Percentiles rank a stretch among this genome's conserved stretches.
phyloP scores from a whole-genome alignment of 352 stramenopile species.

The Lagenidium giganteum region DNA sequence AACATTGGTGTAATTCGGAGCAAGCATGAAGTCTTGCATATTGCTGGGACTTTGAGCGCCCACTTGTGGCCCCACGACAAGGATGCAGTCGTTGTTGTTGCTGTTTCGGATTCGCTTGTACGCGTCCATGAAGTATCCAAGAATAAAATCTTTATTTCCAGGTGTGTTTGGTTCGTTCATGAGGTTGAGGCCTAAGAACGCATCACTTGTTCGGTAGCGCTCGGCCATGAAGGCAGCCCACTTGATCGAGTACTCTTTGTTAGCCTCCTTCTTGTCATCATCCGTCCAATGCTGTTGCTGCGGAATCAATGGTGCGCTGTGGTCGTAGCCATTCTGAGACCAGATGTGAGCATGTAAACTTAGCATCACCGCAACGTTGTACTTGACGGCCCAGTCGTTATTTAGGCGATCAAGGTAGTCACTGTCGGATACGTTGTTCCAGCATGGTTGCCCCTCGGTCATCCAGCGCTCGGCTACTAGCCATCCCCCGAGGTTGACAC shows the following conservation, averaged over 20 bases:
- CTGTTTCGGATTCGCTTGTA: slow-evolving; percentile 28
- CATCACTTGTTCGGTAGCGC: slow-evolving; percentile 24
- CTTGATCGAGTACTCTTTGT: slow-evolving; percentile 16
- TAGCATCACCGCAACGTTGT: slow-evolving; percentile 40
- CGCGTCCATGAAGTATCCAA: slow-evolving; percentile 28
- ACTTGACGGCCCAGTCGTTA: slow-evolving; percentile 29
- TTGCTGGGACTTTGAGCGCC: slow-evolving; percentile 19
- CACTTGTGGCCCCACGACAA: slow-evolving; percentile 29
- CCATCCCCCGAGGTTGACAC: slow-evolving; percentile 28
- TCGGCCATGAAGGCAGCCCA: slow-evolving; percentile 25
- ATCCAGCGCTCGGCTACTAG: slow-evolving; percentile 26
- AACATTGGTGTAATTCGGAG: slow-evolving; percentile 27
- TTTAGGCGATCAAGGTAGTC: slow-evolving; percentile 40
- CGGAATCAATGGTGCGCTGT: slow-evolving; percentile 18
- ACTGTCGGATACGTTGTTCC: slow-evolving; percentile 1
- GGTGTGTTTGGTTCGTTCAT: slow-evolving; percentile 35
- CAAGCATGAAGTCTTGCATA: slow-evolving; percentile 24
- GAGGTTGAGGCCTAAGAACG: slow-evolving; percentile 35
- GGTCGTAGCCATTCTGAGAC: slow-evolving; percentile 43
- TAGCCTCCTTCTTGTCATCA: slow-evolving; percentile 18
- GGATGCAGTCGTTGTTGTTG: slow-evolving; percentile 29
- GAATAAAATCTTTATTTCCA: slow-evolving; percentile 14
- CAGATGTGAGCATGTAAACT: slow-evolving; percentile 38
- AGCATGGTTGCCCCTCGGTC: slow-evolving; percentile 9
- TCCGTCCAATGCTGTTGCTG: slow-evolving; percentile 14